Conservation (phyloP, 768 basidiomycete species). For the Postia placenta region DNA sequence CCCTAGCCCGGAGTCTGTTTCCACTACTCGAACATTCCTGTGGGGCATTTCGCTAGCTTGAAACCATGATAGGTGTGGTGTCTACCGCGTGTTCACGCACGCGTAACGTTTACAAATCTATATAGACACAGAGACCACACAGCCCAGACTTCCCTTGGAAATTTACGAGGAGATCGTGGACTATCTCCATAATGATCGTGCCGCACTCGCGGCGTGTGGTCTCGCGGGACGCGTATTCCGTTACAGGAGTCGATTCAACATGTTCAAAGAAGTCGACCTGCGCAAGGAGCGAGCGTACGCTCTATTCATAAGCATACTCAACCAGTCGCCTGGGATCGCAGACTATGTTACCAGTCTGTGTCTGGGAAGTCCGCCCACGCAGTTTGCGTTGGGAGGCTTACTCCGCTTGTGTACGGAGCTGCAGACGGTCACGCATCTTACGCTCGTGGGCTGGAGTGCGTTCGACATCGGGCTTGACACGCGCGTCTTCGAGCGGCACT, state of each 20-base stretch:
- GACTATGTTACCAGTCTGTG: neutral
- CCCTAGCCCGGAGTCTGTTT: too few relatives aligned
- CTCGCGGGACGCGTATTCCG: neutral
- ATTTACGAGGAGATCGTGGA: neutral
- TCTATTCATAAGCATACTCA: neutral
- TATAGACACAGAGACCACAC: too few relatives aligned
- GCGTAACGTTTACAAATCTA: too few relatives aligned
- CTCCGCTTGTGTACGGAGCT: neutral
- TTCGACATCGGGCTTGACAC: neutral
- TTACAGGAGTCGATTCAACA: neutral
- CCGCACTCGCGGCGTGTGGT: neutral
- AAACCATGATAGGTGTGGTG: too few relatives aligned
- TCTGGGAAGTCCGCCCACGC: neutral
- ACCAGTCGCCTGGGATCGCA: neutral
- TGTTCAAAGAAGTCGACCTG: neutral
- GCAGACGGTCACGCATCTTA: neutral
- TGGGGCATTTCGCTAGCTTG: too few relatives aligned
- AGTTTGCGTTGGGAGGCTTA: neutral
- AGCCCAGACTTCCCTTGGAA: neutral
- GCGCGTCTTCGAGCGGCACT: neutral
- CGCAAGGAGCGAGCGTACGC: neutral
- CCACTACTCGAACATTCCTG: too few relatives aligned
- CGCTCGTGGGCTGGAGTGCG: neutral
- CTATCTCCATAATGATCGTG: neutral
- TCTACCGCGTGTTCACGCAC: too few relatives aligned